These are phyloP conservation scores for Pinus taeda DNA, from an alignment of 75 land plant species.

Conservation along the genomic window DNA sequence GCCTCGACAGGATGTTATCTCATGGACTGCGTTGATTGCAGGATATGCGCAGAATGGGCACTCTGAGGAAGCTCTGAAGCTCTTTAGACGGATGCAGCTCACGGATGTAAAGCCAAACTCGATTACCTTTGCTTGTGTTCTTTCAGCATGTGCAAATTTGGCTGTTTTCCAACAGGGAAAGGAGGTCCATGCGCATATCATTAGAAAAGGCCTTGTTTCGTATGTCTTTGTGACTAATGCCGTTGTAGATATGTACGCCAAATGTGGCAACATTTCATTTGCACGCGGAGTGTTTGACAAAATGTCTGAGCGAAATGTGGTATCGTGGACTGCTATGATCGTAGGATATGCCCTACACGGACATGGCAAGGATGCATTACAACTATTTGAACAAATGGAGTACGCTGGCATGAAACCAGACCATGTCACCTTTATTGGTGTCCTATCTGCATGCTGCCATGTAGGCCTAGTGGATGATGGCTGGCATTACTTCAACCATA, in stretches of 20 bases:
- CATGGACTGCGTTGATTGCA: slow-evolving; percentile 19
- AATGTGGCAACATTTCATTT: slow-evolving; percentile 10
- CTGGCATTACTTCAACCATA: slow-evolving; percentile 7
- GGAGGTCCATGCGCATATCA: not conserved
- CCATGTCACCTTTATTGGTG: slow-evolving; percentile 13
- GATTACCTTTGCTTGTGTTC: slow-evolving; percentile 6
- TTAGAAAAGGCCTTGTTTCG: slow-evolving; percentile 5
- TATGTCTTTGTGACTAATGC: slow-evolving; percentile 11
- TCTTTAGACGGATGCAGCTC: slow-evolving; percentile 13
- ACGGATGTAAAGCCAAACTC: slow-evolving; percentile 10
- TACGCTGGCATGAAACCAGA: slow-evolving; percentile 6
- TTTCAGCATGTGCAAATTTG: slow-evolving; percentile 14
- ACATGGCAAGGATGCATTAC: slow-evolving; percentile 9
- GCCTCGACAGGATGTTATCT: slow-evolving; percentile 8
- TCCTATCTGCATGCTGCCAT: slow-evolving; percentile 21
- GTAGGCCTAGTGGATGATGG: slow-evolving; percentile 9
- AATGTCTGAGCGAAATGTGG: slow-evolving; percentile 10
- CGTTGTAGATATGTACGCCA: slow-evolving; percentile 20
- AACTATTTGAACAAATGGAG: slow-evolving; percentile 13
- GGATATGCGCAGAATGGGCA: slow-evolving; percentile 11
- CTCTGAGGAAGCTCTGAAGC: slow-evolving; percentile 4
- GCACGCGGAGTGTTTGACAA: slow-evolving; percentile 19
- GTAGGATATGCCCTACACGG: slow-evolving; percentile 20
- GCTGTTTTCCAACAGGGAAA: slow-evolving; percentile 15
- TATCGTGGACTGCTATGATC: slow-evolving; percentile 21